A percentile compares a stretch with the other conserved stretches of the same genome.
phyloP scores from a whole-genome alignment of 257 asterid species.

The Solanum pinnatisectum region DNA sequence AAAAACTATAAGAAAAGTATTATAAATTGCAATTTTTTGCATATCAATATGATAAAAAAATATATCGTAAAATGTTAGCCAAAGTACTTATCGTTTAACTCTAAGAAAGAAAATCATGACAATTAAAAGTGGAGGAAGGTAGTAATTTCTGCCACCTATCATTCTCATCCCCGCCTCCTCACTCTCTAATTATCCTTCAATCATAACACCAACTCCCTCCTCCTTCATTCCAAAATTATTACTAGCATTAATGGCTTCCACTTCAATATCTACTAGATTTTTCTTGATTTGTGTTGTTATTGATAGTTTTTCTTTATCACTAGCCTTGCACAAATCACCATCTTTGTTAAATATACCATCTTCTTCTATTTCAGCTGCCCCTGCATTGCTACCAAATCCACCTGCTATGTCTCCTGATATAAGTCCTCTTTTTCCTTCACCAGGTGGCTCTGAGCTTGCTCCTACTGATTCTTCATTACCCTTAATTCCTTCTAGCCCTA shows the following conservation, averaged over 20 bases:
- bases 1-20: too few relatives aligned
- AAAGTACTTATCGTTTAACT: too few relatives aligned
- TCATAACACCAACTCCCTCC: neutral
- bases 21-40: too few relatives aligned
- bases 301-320: neutral
- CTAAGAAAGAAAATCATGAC: rapidly evolving
- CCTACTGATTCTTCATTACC: conserved; percentile 65
- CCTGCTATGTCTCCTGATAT: conserved; percentile 68
- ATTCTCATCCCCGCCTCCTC: conserved; percentile 8
- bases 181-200: neutral
- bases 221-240: neutral
- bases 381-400: conserved; percentile 56
- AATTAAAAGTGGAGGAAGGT: too few relatives aligned
- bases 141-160: conserved; percentile 3
- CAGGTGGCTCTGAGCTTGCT: conserved; percentile 61
- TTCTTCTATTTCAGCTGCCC: conserved; percentile 82
- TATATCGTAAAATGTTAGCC: too few relatives aligned
- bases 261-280: neutral
- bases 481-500: conserved; percentile 78
- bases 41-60: rapidly evolving
- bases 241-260: conserved; percentile 32
- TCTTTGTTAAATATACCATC: conserved; percentile 23
- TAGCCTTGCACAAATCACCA: neutral
- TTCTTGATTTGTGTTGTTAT: conserved; percentile 9
- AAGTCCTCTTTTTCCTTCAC: conserved; percentile 66